Evolutionary conservation across 345 rosid genomes (phyloP).

Genomic region (Dimocarpus longan): DNA sequence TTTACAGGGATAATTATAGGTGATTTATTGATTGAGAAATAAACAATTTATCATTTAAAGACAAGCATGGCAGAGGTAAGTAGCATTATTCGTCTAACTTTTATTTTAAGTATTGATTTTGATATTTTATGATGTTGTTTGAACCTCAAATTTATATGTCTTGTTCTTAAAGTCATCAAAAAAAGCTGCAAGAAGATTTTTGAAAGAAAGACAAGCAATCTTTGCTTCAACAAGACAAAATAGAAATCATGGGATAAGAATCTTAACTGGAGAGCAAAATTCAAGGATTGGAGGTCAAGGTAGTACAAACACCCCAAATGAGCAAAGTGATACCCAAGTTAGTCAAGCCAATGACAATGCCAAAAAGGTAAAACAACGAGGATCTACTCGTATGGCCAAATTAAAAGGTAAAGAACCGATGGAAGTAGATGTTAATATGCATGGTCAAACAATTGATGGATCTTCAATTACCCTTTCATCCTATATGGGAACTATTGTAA

Average conservation of each 20-base stretch:
- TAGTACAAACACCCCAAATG: too few species aligned
- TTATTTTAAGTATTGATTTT: too few species aligned
- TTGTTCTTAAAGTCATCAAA: not conserved
- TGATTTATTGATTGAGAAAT: too few species aligned
- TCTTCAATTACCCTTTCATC: not conserved
- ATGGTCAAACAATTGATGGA: not conserved
- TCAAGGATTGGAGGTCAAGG: not conserved
- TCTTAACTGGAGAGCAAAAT: not conserved
- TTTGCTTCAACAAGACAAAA: not conserved
- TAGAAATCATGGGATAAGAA: not conserved
- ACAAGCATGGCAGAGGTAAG: too few species aligned
- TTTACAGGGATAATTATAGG: too few species aligned
- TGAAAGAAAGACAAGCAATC: not conserved
- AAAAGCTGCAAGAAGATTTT: not conserved
- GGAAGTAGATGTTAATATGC: not conserved
- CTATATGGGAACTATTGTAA: too few species aligned
- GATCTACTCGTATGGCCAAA: not conserved
- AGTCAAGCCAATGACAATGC: not conserved
- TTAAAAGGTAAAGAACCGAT: too few species aligned
- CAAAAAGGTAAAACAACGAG: not conserved
- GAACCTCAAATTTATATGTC: not conserved
- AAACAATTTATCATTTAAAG: too few species aligned
- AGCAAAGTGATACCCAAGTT: not conserved
- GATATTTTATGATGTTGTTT: too few species aligned
- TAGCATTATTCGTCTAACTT: too few species aligned